A percentile compares a stretch with the other conserved stretches of the same genome.
Evolutionary conservation across 176 grass and related monocot genomes (phyloP).

Genomic region (Triticum monococcum): DNA sequence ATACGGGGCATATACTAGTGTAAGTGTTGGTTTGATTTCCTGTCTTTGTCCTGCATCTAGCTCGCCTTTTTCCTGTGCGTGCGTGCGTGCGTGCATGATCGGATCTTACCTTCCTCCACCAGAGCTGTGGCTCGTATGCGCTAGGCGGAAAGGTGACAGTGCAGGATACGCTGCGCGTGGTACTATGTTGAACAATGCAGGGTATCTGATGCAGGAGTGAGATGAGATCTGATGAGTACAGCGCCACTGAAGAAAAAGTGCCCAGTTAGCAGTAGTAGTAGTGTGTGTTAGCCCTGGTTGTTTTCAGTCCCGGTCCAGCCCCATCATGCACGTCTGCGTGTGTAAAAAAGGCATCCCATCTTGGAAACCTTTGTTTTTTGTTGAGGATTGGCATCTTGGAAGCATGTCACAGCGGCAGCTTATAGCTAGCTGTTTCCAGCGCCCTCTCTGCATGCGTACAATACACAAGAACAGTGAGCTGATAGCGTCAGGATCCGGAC

Average conservation of each 20-base stretch:
- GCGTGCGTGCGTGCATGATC: neutral
- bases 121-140: neutral
- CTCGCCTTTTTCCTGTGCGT: neutral
- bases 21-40: neutral
- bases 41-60: neutral
- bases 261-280: neutral
- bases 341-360: too few species aligned
- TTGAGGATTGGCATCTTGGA: too few species aligned
- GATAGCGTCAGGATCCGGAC: too few species aligned
- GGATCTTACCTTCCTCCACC: neutral
- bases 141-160: too few species aligned
- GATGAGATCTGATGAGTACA: constrained; percentile 11
- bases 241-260: neutral
- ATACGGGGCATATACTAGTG: neutral
- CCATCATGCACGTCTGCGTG: too few species aligned
- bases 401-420: too few species aligned
- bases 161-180: neutral
- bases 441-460: too few species aligned
- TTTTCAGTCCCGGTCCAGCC: neutral
- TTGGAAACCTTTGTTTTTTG: too few species aligned
- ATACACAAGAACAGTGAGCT: too few species aligned
- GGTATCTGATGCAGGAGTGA: neutral
- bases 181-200: neutral
- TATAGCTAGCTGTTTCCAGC: too few species aligned
- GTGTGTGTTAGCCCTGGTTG: neutral